These are phyloP conservation scores for Hyaloscypha bicolor DNA, from an alignment of 495 filamentous ascomycete species.

Conservation along the genomic window DNA sequence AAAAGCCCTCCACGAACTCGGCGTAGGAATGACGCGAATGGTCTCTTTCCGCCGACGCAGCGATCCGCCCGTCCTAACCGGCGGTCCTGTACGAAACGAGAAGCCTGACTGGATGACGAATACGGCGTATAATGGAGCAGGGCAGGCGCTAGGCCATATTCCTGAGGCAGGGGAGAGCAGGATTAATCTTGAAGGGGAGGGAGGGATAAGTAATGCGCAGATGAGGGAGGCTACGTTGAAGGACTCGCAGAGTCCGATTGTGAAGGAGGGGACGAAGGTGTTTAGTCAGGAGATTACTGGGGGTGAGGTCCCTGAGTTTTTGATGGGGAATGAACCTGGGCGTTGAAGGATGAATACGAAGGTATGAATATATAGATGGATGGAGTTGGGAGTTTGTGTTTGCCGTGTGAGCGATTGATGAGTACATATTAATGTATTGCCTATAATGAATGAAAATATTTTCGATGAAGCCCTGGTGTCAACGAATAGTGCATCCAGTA, in stretches of 20 bases:
- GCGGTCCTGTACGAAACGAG: slow-evolving; percentile 7
- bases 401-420: background rate
- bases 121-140: background rate
- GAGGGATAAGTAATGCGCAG: slow-evolving; percentile 7
- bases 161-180: slow-evolving; percentile 26
- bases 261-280: background rate
- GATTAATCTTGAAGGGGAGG: slow-evolving; percentile 2
- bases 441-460: background rate
- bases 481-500: too few species aligned
- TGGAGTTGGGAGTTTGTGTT: background rate
- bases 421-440: background rate
- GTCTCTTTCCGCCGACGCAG: background rate
- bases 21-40: background rate
- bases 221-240: slow-evolving; percentile 3
- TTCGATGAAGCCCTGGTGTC: background rate
- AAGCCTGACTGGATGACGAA: background rate
- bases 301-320: background rate
- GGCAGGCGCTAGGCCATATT: slow-evolving; percentile 19
- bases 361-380: background rate
- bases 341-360: background rate
- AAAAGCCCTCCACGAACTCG: slow-evolving; percentile 14
- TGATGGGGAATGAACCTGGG: background rate
- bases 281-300: background rate
- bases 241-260: slow-evolving; percentile 1
- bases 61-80: slow-evolving; percentile 1